Base-by-base conservation (phyloP, 306 rosid species). In the barrel medic (Medicago truncatula) region DNA sequence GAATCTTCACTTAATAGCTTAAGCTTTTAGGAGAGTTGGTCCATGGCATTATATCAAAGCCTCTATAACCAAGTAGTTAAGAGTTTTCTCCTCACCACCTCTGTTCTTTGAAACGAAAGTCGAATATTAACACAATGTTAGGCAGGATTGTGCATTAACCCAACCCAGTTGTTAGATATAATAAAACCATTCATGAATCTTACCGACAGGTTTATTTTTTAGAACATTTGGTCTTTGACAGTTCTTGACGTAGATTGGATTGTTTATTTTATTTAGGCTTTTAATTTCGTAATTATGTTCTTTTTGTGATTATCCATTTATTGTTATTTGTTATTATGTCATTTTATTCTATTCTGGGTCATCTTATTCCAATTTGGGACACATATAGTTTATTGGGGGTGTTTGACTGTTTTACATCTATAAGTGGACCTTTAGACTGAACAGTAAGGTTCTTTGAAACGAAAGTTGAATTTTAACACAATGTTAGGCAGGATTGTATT, bases 291-390 rank as follows among this genome's bases (percentile, higher is more conserved):
- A 18, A 36, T 63, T 34, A 16, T 20, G 50, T 23, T 47, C 7
- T 60, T 21, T 21, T 21, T 21, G 2, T 53, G 13, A 59, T 38
- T 20, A 34, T 34, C 3, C 20, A 13, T 36, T 36, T 34, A 20
- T 39, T 75, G 5, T 20, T 28, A 28, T 28, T 28, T 53, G 44
- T n/a, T 40, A 54, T 66, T 25, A 53, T 23, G 58, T 21, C 58
- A n/a, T 56, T 76, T 76, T 66, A 54, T 76, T 76, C 74, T 41
- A 50, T 67, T 56, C 56, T 41, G 16, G 58, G 25, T 56, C 56
- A 28, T 54, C 68, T 41, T 67, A 57, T 68, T 68, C 52, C 4
- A 40, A 8, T 39, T 67, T 5, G 21, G 38, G 57, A 28, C 38
- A 43, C 39, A 56, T 44, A 68, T 57, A 57, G 23, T 40, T 56